Conservation (phyloP, 2,329 filamentous ascomycete species). For the Cladosporium sp. region DNA sequence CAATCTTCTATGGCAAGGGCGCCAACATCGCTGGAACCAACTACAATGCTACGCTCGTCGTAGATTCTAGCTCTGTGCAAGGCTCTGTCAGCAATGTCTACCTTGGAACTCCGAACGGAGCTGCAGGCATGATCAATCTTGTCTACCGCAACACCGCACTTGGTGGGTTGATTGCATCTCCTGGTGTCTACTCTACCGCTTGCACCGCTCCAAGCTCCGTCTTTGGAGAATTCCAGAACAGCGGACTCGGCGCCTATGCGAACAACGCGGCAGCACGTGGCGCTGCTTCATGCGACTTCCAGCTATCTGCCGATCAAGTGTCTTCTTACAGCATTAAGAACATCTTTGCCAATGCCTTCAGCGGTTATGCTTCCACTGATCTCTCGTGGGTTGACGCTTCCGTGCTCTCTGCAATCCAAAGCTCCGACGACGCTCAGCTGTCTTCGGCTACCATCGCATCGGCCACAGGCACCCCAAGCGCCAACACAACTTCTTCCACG, state of each 20-base stretch:
- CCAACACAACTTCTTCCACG: constrained; percentile 15
- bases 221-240: constrained; percentile 42
- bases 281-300: constrained; percentile 30
- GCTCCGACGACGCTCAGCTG: constrained; percentile 27
- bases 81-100: constrained; percentile 34
- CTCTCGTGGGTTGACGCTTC: constrained; percentile 37
- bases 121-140: constrained; percentile 34
- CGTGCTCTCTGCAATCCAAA: constrained; percentile 32
- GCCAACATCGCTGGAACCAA: background rate
- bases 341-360: constrained; percentile 35
- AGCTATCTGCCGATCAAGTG: constrained; percentile 33
- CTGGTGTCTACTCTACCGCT: constrained; percentile 33
- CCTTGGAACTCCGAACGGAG: constrained; percentile 40
- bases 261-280: constrained; percentile 33
- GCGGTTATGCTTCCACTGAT: constrained; percentile 31
- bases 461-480: constrained; percentile 14
- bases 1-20: constrained; percentile 23
- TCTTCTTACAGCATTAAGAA: constrained; percentile 33
- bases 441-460: background rate
- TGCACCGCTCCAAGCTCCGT: constrained; percentile 20
- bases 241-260: constrained; percentile 39
- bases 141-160: constrained; percentile 41
- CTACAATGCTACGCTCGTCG: constrained; percentile 13
- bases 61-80: constrained; percentile 10
- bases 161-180: constrained; percentile 35